Evolutionary conservation across 2,329 filamentous ascomycete genomes (phyloP), one percentile per base, ranked within the genome.

Genomic region (Pseudogymnoascus sp.): DNA sequence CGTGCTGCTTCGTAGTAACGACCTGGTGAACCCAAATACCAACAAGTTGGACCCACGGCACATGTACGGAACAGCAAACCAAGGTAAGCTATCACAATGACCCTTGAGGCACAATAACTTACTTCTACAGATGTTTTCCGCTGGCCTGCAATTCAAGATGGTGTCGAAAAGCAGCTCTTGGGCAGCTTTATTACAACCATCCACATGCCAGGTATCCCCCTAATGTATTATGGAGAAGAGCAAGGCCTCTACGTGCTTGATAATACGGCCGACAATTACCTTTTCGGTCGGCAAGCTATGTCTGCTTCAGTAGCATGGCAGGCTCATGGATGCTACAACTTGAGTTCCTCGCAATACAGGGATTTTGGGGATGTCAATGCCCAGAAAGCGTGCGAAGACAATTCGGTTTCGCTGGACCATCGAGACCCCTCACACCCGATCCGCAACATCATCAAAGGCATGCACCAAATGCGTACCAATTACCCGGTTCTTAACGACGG

Each of bases 211-310:
- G 84, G 84, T 12, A 83, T 86, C 31, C 82, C 85, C 1, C 70
- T 84, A 21, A 71, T 85, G 18, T 75, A 82, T n/a, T 88, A 82
- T 80, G 85, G 85, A 13, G 85, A 87, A 69, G 85, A 87, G 69
- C 85, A 87, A 71, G 81, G 79, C 0, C 85, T 84, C 64, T 87
- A 87, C 67, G 74, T 85, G 1, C 73, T 87, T 1, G 85, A 88
- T 68, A 86, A 82, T 64, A 85, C 83, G 0, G 84, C 84, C 4
- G 73, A 75, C 61, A 86, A 87, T 68, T 88, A 87, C 68, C 79
- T 88, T 48, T 87, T 83, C 68, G 85, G 85, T 25, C 80, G 85
- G 66, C 82, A 85, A 69, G 74, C 85, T 1, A 86, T 87, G 80
- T 80, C 81, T 9, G 79, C 83, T 1, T 77, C 82, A 1, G 80